These are phyloP conservation scores for Phlegmacium glaucopus DNA, from an alignment of 768 basidiomycete genomes.

Conservation along the genomic window DNA sequence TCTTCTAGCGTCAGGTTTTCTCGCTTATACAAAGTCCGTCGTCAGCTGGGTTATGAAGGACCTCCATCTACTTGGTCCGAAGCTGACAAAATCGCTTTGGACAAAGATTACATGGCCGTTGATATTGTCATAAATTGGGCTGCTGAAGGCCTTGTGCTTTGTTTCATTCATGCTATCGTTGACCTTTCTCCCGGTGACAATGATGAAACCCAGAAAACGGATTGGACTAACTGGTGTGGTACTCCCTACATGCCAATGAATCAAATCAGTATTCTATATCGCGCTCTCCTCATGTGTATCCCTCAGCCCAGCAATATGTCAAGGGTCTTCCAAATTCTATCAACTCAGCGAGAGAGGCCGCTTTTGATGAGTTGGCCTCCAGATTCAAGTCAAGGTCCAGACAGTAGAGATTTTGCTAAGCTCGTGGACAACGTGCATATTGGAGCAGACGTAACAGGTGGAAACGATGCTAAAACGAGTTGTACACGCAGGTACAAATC, in stretches of 20 bases:
- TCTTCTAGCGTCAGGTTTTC: conserved; percentile 68
- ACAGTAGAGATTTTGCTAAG: conserved; percentile 48
- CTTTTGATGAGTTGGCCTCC: conserved; percentile 78
- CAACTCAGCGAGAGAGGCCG: conserved; percentile 53
- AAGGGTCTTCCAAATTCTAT: conserved; percentile 78
- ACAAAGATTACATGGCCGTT: conserved; percentile 78
- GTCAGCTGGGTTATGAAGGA: conserved; percentile 65
- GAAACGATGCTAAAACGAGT: conserved; percentile 77
- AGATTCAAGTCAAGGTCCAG: conserved; percentile 46
- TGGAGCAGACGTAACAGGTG: conserved; percentile 42
- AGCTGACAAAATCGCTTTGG: conserved; percentile 64
- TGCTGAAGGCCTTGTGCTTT: conserved; percentile 81
- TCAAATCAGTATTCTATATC: conserved; percentile 57
- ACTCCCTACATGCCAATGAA: conserved; percentile 59
- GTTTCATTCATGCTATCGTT: conserved; percentile 82
- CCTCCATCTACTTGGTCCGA: conserved; percentile 54
- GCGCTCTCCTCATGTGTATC: conserved; percentile 52
- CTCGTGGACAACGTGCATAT: conserved; percentile 70
- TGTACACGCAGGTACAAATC: conserved; percentile 85
- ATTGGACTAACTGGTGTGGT: conserved; percentile 89
- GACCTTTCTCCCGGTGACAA: conserved; percentile 72
- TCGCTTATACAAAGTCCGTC: conserved; percentile 70
- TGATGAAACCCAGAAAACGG: conserved; percentile 66
- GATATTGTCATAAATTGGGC: conserved; percentile 92
- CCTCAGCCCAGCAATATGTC: conserved; percentile 49